A percentile compares a stretch with the other conserved stretches of the same genome.
Evolutionary conservation across 1,284 basidiomycete species (phyloP).

Genomic region (Papiliotrema fonsecae): DNA sequence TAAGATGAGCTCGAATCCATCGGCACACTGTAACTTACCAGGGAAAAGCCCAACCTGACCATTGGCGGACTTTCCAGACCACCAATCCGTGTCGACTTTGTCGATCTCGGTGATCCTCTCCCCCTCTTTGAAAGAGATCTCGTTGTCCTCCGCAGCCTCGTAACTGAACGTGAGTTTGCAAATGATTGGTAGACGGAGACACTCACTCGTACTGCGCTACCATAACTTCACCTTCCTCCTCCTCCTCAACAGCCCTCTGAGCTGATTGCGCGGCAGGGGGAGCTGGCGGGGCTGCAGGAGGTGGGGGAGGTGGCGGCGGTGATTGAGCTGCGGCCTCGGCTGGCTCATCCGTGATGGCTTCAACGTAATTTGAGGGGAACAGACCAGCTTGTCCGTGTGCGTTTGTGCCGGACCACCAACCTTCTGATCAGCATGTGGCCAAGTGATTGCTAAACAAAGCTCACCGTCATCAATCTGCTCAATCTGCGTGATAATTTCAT

Average conservation of each 20-base stretch:
- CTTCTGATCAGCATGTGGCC: conserved; percentile 18
- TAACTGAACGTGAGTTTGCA: conserved; percentile 55
- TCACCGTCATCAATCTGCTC: conserved; percentile 72
- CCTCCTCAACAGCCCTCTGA: conserved; percentile 43
- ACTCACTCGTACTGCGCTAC: conserved; percentile 72
- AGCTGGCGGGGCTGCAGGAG: conserved; percentile 36
- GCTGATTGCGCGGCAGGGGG: conserved; percentile 49
- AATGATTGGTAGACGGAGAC: neutral
- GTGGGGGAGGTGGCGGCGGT: conserved; percentile 39
- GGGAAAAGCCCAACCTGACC: conserved; percentile 77
- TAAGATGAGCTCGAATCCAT: neutral
- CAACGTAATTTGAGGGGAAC: conserved; percentile 70
- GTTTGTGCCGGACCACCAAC: conserved; percentile 72
- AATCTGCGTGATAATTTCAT: conserved; percentile 73
- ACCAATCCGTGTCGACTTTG: conserved; percentile 70
- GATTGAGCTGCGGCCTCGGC: conserved; percentile 16
- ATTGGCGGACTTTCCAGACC: conserved; percentile 63
- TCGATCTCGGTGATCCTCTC: conserved; percentile 61
- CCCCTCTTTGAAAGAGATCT: conserved; percentile 76
- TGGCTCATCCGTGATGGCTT: conserved; percentile 55
- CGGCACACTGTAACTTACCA: conserved; percentile 52
- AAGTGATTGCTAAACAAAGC: conserved; percentile 1
- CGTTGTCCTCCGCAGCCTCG: conserved; percentile 81
- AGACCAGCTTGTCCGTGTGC: conserved; percentile 64
- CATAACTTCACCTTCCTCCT: conserved; percentile 61